Evolutionary conservation across 371 early-diverging fungal species (phyloP), one percentile per base, ranked within the genome.

Genomic region (Conidiobolus incongruus): DNA sequence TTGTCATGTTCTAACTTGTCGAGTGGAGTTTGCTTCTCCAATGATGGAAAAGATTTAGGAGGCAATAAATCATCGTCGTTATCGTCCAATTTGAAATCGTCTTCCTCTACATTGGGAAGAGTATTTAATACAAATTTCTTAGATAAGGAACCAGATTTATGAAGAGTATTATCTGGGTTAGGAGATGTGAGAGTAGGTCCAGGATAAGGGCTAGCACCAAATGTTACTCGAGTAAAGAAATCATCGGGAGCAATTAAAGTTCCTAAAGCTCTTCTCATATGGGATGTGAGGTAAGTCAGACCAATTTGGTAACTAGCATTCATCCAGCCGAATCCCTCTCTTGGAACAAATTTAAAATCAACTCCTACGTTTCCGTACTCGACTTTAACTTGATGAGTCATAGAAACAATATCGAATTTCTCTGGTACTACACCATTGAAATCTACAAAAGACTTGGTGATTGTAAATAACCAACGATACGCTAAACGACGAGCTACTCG

Each of bases 321-420:
- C 93, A 93, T 93, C 96, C 93, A 95, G 10, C 93, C 96, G 61
- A 95, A 95, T 1, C 96, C 96, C 61, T 92, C 93, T 6, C 82
- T 66, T 0, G 88, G 81, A n/a, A 93, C 80, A 53, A 70, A 81
- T 59, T 88, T 80, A 65, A 93, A 93, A 51, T 93, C 93, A 0
- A 74, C 66, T 2, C 96, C 96, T 0, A 93, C 87, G 38, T 84
- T 84, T 28, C 92, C 92, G 50, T 92, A 92, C 60, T 94, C 96
- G 3, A 90, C 96, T 45, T 88, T 65, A 12, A 91, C 78, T 31
- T 66, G 65, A 61, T 95, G 96, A 15, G 86, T 81, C 62, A 93
- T 65, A 38, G 69, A 65, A 13, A 89, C 92, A 10, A 93, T 79
- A 52, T 95, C 90, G 55, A 88, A 90, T 57, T 95, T 95, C 45